phyloP scores from a whole-genome alignment of 2,329 filamentous ascomycete species.

The Claviceps cyperi region DNA sequence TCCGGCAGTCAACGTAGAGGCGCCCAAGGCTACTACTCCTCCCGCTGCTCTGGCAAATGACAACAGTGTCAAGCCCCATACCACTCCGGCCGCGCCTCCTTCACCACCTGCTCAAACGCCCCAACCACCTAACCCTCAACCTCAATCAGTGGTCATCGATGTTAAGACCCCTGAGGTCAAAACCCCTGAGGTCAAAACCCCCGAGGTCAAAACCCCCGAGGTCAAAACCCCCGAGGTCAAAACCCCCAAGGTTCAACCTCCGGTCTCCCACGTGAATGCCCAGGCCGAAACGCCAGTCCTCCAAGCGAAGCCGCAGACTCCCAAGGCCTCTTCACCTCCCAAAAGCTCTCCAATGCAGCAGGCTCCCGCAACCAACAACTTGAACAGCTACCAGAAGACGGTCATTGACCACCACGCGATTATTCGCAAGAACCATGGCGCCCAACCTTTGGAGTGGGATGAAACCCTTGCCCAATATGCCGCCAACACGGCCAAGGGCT shows the following conservation, averaged over 20 bases:
- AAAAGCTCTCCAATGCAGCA: not conserved
- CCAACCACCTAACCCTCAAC: not conserved
- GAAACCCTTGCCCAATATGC: conserved; percentile 49
- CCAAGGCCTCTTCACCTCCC: not conserved
- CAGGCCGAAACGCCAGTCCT: not conserved
- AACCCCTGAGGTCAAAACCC: not conserved
- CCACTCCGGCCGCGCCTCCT: not conserved
- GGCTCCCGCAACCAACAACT: not conserved
- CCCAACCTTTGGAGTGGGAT: conserved; percentile 48
- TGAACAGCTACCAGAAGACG: conserved; percentile 19
- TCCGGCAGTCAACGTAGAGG: conserved; percentile 1
- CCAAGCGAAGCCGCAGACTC: not conserved
- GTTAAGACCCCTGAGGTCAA: not conserved
- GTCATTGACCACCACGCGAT: conserved; percentile 67
- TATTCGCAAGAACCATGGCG: conserved; percentile 72
- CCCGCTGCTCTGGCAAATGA: not conserved
- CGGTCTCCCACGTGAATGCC: not conserved
- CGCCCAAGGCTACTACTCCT: conserved; percentile 5
- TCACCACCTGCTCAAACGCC: conserved; percentile 2
- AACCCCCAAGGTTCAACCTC: not conserved
- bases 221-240: not conserved
- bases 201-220: not conserved
- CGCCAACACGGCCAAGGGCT: conserved; percentile 45
- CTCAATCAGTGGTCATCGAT: not conserved
- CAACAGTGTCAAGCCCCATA: not conserved